Base-by-base conservation (phyloP, 75 land plant species). In the Isoetes taiwanensis region DNA sequence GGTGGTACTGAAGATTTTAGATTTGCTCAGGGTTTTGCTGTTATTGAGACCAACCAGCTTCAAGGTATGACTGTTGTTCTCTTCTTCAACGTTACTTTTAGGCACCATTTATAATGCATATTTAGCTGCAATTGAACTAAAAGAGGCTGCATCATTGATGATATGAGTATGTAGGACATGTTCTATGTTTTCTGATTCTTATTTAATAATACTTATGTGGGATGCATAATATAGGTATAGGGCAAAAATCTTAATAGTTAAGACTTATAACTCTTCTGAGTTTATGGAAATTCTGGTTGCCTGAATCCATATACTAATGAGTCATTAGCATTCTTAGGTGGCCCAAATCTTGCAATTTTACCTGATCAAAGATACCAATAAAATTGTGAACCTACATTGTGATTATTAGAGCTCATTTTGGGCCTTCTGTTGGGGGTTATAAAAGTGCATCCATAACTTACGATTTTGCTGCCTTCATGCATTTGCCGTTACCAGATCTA, bases 381-480 rank as follows among this genome's bases (percentile, higher is more conserved):
- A 10, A 16, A 16, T 6, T 6, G 8, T 46, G 8, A 46, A 17
- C 16, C 21, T 8, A 17, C 6, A 6, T 8, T 46, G 8, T 33
- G 35, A 48, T 31, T 17, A 23, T 2, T 30, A 48, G n/a, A n/a
- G n/a, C n/a, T n/a, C n/a, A n/a, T n/a, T n/a, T n/a, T n/a, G n/a
- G n/a, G n/a, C n/a, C n/a, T n/a, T n/a, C n/a, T n/a, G n/a, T n/a
- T n/a, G n/a, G n/a, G n/a, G n/a, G n/a, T n/a, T n/a, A n/a, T n/a
- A n/a, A n/a, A n/a, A n/a, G n/a, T n/a, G n/a, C n/a, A n/a, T n/a
- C n/a, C n/a, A n/a, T n/a, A n/a, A n/a, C n/a, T n/a, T n/a, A n/a
- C n/a, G n/a, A 69, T 53, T 66, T 82, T 86, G 94, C 80, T 30
- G 50, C 73, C 19, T 87, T 87, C 55, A 52, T 28, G 17, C 73